A percentile compares a stretch with the other conserved stretches of the same genome.
Evolutionary conservation across 352 stramenopile species (phyloP).

Genomic region (Pythium periplocum): DNA sequence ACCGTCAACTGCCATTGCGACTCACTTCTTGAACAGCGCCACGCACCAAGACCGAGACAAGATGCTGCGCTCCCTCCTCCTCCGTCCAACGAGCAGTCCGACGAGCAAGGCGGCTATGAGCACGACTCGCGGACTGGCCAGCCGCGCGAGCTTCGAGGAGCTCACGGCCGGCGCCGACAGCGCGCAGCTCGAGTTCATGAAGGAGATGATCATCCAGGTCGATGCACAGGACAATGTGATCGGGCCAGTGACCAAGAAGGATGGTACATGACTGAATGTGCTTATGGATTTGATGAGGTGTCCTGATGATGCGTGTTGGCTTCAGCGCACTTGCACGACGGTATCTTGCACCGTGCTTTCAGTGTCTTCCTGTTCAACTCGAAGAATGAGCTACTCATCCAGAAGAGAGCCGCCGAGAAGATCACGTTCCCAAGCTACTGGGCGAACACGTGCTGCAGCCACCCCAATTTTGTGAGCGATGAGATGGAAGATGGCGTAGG

Average conservation of each 20-base stretch:
- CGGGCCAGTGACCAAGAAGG: constrained; percentile 85
- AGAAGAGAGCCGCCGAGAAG: constrained; percentile 93
- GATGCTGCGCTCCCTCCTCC: background rate
- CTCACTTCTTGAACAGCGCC: background rate
- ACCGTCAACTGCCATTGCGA: constrained; percentile 1
- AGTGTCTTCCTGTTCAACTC: constrained; percentile 87
- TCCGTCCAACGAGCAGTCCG: too few species aligned
- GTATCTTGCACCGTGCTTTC: constrained; percentile 79
- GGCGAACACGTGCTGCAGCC: constrained; percentile 99
- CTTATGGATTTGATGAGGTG: constrained; percentile 1
- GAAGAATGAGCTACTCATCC: constrained; percentile 79
- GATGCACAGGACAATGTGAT: constrained; percentile 78
- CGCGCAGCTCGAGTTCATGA: constrained; percentile 87
- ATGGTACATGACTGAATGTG: constrained; percentile 30
- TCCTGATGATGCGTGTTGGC: background rate
- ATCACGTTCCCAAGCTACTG: constrained; percentile 99
- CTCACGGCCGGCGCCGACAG: constrained; percentile 61
- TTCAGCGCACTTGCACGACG: constrained; percentile 68
- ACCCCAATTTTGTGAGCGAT: constrained; percentile 92
- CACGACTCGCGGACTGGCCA: constrained; percentile 1
- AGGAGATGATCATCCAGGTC: constrained; percentile 88
- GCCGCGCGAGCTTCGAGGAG: constrained; percentile 49
- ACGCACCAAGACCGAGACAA: background rate
- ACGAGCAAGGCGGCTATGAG: constrained; percentile 8
- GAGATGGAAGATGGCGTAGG: constrained; percentile 81